Evolutionary conservation across 805 yeast genomes (phyloP), one percentile per base, ranked within the genome.

Genomic region (Jamesozyma lodderae): DNA sequence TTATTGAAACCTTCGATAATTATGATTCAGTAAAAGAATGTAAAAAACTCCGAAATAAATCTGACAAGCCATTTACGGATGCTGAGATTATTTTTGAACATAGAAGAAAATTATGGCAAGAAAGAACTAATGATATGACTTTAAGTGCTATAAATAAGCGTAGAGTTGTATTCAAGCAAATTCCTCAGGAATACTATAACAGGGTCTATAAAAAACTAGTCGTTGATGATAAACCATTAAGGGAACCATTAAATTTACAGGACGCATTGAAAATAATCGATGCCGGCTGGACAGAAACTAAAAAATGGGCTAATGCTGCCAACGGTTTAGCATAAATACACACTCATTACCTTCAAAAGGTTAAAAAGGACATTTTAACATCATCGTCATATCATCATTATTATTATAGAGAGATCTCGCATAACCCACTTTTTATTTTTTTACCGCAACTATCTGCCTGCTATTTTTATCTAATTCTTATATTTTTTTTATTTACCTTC

Each of bases 271-370:
- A 72, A 46, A 73, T 88, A 18, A 71, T 88, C 30, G 77, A 84
- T 50, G 74, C 81, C 3, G 96, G 96, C 15, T 88, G 97, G 97
- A 69, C 72, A 13, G 79, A 77, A 42, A 76, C 76, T 17, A 85
- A 79, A 36, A 74, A 76, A 47, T 88, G 92, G 90, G 80, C 73
- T 41, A 62, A 67, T 24, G 72, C 72, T 6, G 60, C 67, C 1
- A 61, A 57, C 17, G 69, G 67, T n/a, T 36, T 52, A 35, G 43
- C 50, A 31, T 47, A 35, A 38, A n/a, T n/a, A n/a, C n/a, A n/a
- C n/a, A n/a, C n/a, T n/a, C n/a, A n/a, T n/a, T n/a, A n/a, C n/a
- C n/a, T n/a, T n/a, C n/a, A n/a, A n/a, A n/a, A n/a, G n/a, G n/a
- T n/a, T n/a, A n/a, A n/a, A n/a, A n/a, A n/a, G n/a, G 13, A 10